Evolutionary conservation across 1,284 basidiomycete species (phyloP), one percentile per base, ranked within the genome.

Genomic region (Cutaneotrichosporon dermatis): DNA sequence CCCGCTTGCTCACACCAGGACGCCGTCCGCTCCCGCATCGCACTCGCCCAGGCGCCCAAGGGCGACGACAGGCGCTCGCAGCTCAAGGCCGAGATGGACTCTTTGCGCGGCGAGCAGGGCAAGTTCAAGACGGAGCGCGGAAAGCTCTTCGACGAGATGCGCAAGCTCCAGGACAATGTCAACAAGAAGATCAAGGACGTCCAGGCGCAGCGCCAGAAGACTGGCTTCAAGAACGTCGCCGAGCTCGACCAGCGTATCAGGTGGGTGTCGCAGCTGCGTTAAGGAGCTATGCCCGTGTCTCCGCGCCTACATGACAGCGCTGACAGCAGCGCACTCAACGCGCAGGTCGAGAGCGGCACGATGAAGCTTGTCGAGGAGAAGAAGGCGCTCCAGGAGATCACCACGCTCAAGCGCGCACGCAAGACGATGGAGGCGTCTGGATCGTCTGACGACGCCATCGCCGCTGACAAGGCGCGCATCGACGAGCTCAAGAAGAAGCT

Each of bases 291-390:
- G 25, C 25, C 25, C 12, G 11, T 43, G 7, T 11, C 41, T 35
- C 25, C 25, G 25, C 25, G 25, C 25, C 25, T 25, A 12, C 11
- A 36, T 16, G 39, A 54, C 33, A 44, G 41, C 7, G 25, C 52
- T 44, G 34, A 36, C 42, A 10, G 4, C 55, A 63, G 61, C 48
- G 15, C 52, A 65, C 82, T 93, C 69, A 90, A 94, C 63, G 88
- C 84, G 69, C 89, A 93, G 74, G 87, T 99, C 61, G 95, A 98
- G 73, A 89, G 90, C 8, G 96, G 95, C 25, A 85, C 75, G 64
- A 83, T 99, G 84, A 97, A 93, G 77, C 83, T 99, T 58, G 93
- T 89, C 42, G 95, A 97, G 58, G 96, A 99, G 80, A 98, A 97
- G 80, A 88, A 91, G 66, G 91, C 94, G 5, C 83, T 99, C 16